Base-by-base conservation (phyloP, 2,329 filamentous ascomycete species). In the Rhytidhysteron rufulum region DNA sequence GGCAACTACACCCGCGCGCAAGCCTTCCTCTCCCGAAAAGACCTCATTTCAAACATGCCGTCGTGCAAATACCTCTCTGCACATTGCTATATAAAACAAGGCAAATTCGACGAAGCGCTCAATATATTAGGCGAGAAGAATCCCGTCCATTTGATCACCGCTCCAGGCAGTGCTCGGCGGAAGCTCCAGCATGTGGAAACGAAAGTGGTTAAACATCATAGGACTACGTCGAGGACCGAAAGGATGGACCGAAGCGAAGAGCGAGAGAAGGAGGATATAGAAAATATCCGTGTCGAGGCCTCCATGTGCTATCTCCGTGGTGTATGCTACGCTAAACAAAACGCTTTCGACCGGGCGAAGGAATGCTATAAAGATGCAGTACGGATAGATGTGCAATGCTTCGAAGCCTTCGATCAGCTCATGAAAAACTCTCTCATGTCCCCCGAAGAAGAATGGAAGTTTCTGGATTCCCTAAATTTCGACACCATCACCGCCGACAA, bases 281-380 rank as follows among this genome's bases (percentile, higher is more conserved):
- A 78, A 31, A 88, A 85, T 59, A 74, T 95, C 43, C 84, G 88
- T 44, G 95, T 93, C 55, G 91, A 98, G 68, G 93, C 93, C 0
- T 88, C 86, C 58, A 98, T 98, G 90, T 98, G 93, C 70, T 95
- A 95, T 63, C 71, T 98, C 38, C 78, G 93, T 18, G 93, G 93
- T 4, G 78, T 95, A 36, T 97, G 94, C 73, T 96, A 89, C 62
- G 90, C 93, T 5, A 95, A 95, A 67, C 88, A 95, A 64, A 98
- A 97, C 65, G 87, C 91, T 19, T 97, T 97, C 56, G 93, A 98
- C 63, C 83, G 89, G 24, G 93, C 93, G 38, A 96, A 96, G 65
- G 90, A 97, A 57, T 97, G 93, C 70, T 98, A 97, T 75, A 97
- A 96, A 70, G 88, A 95, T 56, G 93, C 93, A 2, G 89, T 97